These are phyloP conservation scores for Camellia granthamiana DNA, from an alignment of 148 eudicot species.

Conservation along the genomic window DNA sequence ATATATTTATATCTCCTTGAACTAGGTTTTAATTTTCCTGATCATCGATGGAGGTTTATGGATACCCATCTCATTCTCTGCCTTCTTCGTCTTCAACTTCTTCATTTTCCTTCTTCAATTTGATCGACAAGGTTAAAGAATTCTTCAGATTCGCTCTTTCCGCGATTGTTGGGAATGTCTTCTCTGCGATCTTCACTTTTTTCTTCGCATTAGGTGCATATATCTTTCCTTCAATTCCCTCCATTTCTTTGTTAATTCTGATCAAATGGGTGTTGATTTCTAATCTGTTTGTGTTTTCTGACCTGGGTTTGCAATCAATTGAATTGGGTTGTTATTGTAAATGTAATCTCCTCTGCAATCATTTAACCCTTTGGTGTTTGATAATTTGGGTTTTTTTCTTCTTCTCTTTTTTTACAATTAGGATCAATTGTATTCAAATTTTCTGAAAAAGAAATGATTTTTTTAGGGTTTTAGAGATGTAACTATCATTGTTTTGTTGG, in stretches of 20 bases:
- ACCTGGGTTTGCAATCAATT: slow-evolving; percentile 2
- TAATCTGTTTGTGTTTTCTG: neutral
- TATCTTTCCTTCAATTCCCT: neutral
- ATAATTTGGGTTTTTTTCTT: neutral
- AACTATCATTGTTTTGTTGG: neutral
- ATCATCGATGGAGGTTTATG: slow-evolving; percentile 44
- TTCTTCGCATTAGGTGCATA: slow-evolving; percentile 82
- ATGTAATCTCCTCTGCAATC: neutral
- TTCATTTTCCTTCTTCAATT: slow-evolving; percentile 34
- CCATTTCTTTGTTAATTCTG: neutral
- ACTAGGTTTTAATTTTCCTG: neutral
- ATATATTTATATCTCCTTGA: neutral
- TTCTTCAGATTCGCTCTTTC: slow-evolving; percentile 64
- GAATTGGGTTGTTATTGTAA: neutral
- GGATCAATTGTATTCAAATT: neutral
- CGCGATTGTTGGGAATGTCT: slow-evolving; percentile 62
- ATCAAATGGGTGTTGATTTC: neutral
- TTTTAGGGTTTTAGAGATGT: neutral
- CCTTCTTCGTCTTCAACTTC: slow-evolving; percentile 37
- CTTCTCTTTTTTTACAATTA: neutral
- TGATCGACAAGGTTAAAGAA: slow-evolving; percentile 53
- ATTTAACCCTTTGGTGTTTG: neutral
- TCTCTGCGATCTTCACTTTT: slow-evolving; percentile 92
- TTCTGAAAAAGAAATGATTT: neutral
- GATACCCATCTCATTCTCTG: slow-evolving; percentile 53